These are phyloP conservation scores for Petrea volubilis DNA, from an alignment of 257 asterid genomes.

Conservation along the genomic window DNA sequence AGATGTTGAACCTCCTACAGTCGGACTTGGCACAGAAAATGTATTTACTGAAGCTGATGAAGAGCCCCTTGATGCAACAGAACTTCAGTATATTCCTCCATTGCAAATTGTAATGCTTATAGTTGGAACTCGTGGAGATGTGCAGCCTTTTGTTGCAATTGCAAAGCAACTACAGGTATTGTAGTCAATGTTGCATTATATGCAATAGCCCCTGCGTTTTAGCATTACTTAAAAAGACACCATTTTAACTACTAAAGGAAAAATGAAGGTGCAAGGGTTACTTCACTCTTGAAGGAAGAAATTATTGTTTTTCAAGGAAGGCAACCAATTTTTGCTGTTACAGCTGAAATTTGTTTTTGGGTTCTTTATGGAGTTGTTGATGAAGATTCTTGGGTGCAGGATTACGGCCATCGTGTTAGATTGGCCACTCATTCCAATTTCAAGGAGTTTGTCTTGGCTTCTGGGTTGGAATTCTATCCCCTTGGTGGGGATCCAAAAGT, in stretches of 20 bases:
- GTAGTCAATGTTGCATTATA: constrained; percentile 18
- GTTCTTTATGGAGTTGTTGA: constrained; percentile 33
- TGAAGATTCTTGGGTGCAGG: constrained; percentile 63
- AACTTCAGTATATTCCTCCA: constrained; percentile 73
- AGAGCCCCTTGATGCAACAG: constrained; percentile 60
- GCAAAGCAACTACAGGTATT: constrained; percentile 81
- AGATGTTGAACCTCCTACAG: constrained; percentile 56
- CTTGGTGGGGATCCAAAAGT: constrained; percentile 97
- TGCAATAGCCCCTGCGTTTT: constrained; percentile 3
- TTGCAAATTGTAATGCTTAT: constrained; percentile 89
- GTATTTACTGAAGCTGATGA: constrained; percentile 51
- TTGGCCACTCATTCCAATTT: constrained; percentile 95
- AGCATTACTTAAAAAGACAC: constrained; percentile 2
- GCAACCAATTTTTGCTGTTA: neutral
- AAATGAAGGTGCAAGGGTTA: neutral
- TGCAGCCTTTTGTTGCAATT: constrained; percentile 95
- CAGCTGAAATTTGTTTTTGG: constrained; percentile 1
- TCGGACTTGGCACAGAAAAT: constrained; percentile 43
- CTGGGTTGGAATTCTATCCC: constrained; percentile 97
- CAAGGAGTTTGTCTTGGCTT: constrained; percentile 90
- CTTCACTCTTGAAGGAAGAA: constrained; percentile 9
- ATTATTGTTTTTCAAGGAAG: neutral
- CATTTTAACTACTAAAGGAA: constrained; percentile 6
- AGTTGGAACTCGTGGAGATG: constrained; percentile 98
- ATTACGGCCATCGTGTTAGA: constrained; percentile 93